Conservation (phyloP, 2,329 filamentous ascomycete genomes). For the Apiospora sp. region DNA sequence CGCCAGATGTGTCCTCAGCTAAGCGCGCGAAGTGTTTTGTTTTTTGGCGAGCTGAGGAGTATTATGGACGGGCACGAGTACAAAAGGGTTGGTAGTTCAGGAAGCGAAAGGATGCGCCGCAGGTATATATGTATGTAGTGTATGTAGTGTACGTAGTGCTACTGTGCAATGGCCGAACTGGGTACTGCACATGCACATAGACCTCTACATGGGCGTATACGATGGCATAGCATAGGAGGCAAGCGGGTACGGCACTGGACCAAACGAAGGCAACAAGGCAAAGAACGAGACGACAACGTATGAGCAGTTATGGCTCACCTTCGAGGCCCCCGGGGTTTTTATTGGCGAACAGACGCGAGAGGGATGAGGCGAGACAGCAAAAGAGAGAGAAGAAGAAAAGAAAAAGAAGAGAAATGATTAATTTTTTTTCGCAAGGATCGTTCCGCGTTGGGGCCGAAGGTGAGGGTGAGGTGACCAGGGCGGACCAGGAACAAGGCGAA, state of each 20-base stretch:
- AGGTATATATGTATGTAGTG: neutral
- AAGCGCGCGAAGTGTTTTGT: neutral
- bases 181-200: constrained; percentile 8
- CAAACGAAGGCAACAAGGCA: constrained; percentile 17
- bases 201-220: neutral
- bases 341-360: neutral
- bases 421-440: neutral
- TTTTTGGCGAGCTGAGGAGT: neutral
- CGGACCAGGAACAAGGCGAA: neutral
- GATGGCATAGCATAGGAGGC: constrained; percentile 6
- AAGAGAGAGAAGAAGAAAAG: neutral
- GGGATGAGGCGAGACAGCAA: neutral
- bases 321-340: constrained; percentile 1
- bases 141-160: neutral
- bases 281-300: constrained; percentile 19
- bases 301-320: constrained; percentile 23
- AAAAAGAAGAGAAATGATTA: neutral
- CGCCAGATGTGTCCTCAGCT: neutral
- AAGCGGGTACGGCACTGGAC: neutral
- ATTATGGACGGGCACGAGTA: constrained; percentile 13
- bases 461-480: neutral
- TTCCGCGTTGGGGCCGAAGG: constrained; percentile 9
- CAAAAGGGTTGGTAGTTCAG: constrained; percentile 4
- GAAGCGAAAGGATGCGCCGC: neutral
- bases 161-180: neutral